Base-by-base conservation (phyloP, 345 rosid species). In the Raphanus sativus region DNA sequence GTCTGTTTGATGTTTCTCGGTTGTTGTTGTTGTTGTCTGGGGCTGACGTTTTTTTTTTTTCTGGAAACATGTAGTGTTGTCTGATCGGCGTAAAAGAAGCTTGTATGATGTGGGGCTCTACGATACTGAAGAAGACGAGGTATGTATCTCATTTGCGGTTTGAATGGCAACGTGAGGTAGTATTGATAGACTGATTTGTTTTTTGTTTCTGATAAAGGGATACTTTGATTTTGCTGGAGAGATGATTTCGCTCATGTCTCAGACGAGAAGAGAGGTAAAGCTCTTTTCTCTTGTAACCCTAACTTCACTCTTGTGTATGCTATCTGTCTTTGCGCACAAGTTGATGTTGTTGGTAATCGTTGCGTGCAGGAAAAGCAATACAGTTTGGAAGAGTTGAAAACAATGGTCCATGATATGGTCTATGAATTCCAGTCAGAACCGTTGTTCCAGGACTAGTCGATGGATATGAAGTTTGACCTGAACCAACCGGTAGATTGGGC, bases 381-480 rank as follows among this genome's bases (percentile, higher is more conserved):
- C 59, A 95, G 91, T 69, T 86, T 95, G 45, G 98, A 91, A 81
- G 99, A 95, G 71, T 84, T 95, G 10, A 98, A 89, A 38, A 83
- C 88, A 84, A 91, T 89, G 98, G 89, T 95, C 6, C 60, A 80
- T 72, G 99, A 92, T 0, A 95, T 92, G 96, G 88, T 92, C 2
- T 84, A 75, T 12, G 91, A 88, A 6, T 75, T 80, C 24, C 36
- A 69, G 2, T 74, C 75, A 9, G 75, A 79, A 30, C 82, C 82
- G 0, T 34, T 73, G 3, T 71, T 78, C 6, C 59, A 74, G 12
- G 63, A 69, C 25, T 67, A 48, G 0, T 5, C 82, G 10, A 30
- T 69, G 61, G 42, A n/a, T 0, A 62, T 63, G 75, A 74, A 69
- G 0, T 69, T 79, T 1, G 78, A 79, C 67, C 12, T 74, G 16